These are phyloP conservation scores for Populus hybrid DNA, from an alignment of 441 rosid species.

Conservation along the genomic window DNA sequence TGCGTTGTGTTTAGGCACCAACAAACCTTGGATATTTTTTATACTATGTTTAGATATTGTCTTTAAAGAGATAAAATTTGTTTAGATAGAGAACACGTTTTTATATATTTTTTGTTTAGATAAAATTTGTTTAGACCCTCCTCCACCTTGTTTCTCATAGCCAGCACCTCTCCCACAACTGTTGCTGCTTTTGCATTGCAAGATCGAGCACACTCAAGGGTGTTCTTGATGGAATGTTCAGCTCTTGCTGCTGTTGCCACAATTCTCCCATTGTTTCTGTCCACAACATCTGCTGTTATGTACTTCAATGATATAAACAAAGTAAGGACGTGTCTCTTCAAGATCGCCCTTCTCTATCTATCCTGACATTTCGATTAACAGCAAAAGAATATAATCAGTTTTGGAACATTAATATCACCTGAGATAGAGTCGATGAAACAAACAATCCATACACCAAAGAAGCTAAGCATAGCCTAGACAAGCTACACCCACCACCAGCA, in stretches of 20 bases:
- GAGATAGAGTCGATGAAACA: no score
- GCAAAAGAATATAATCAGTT: not conserved
- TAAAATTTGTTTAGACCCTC: conserved; percentile 20
- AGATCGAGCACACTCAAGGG: conserved; percentile 43
- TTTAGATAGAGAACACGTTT: no score
- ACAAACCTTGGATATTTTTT: no score
- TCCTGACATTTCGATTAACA: conserved; percentile 3
- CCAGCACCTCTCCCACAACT: conserved; percentile 45
- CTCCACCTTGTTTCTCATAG: conserved; percentile 46
- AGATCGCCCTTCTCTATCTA: conserved; percentile 11
- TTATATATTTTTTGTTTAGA: no score
- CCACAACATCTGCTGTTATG: conserved; percentile 29
- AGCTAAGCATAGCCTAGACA: no score
- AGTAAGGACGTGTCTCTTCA: conserved; percentile 34
- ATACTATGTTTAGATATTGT: no score
- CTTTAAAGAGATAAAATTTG: no score
- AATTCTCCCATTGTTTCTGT: conserved; percentile 43
- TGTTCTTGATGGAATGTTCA: conserved; percentile 39
- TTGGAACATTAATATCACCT: no score
- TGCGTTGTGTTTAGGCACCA: no score
- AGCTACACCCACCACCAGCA: no score
- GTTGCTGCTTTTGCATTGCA: conserved; percentile 49
- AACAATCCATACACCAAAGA: no score
- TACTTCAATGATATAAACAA: not conserved
- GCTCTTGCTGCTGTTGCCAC: conserved; percentile 43